phyloP scores from a whole-genome alignment of 2,329 filamentous ascomycete species.

The Sporothrix pseudoabietina region DNA sequence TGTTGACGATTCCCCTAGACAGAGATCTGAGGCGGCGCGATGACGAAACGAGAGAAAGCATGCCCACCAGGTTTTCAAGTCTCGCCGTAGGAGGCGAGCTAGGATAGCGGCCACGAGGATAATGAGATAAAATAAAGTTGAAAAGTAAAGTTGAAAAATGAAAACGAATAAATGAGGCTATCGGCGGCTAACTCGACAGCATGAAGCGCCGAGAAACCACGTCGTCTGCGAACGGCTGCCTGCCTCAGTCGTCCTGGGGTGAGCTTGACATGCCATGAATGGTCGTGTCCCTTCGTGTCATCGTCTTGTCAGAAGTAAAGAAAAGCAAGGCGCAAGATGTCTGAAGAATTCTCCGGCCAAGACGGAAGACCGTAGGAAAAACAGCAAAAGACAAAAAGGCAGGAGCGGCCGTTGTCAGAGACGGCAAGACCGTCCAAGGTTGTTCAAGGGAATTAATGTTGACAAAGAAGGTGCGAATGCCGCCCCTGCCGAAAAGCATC shows the following conservation, averaged over 20 bases:
- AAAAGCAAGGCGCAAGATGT: slow-evolving; percentile 27
- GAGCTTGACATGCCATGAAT: not conserved
- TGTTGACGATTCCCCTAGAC: not conserved
- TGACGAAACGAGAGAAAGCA: slow-evolving; percentile 3
- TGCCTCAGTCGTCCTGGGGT: not conserved
- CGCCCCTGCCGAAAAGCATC: not conserved
- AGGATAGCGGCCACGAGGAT: not conserved
- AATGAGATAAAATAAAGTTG: not conserved
- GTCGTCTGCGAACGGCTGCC: not conserved
- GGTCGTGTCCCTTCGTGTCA: slow-evolving; percentile 18
- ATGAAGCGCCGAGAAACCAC: not conserved
- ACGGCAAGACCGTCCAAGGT: slow-evolving; percentile 11
- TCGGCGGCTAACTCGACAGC: not conserved
- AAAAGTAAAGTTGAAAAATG: not conserved
- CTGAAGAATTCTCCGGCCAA: slow-evolving; percentile 36
- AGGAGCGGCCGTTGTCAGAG: not conserved
- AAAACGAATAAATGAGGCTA: not conserved
- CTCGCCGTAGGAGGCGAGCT: not conserved
- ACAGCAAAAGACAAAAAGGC: slow-evolving; percentile 5
- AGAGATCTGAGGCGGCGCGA: not conserved
- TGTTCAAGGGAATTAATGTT: not conserved
- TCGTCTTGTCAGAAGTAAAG: slow-evolving; percentile 22
- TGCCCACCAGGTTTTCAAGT: not conserved
- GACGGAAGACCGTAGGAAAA: not conserved
- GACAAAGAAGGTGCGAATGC: not conserved